phyloP scores from a whole-genome alignment of 2,329 filamentous ascomycete species.

The Fusarium solani-melongenae region DNA sequence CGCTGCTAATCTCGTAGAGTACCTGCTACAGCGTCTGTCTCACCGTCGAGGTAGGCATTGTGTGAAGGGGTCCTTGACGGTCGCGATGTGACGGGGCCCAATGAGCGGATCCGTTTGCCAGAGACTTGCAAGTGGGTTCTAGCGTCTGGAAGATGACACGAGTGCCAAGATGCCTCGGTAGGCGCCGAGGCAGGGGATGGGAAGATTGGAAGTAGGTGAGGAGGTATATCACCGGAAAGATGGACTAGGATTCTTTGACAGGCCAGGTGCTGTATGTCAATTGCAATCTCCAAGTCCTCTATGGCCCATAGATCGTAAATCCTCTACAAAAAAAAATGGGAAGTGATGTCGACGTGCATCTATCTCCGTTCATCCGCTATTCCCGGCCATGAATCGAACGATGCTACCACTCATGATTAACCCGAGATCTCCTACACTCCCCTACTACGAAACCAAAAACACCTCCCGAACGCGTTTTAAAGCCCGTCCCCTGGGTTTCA shows the following conservation, averaged over 20 bases:
- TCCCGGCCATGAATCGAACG: slow-evolving; percentile 4
- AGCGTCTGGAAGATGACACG: slow-evolving; percentile 31
- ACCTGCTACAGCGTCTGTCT: slow-evolving; percentile 39
- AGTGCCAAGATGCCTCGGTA: slow-evolving; percentile 20
- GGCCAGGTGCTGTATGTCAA: not conserved
- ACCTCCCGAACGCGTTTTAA: not conserved
- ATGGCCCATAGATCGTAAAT: not conserved
- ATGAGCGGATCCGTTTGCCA: slow-evolving; percentile 6
- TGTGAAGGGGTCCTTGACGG: slow-evolving; percentile 23
- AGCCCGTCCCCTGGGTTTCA: not conserved
- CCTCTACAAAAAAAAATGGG: not conserved
- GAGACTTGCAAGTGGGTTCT: slow-evolving; percentile 14
- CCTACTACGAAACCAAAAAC: not conserved
- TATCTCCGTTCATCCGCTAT: not conserved
- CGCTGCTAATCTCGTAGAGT: not conserved
- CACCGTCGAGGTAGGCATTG: slow-evolving; percentile 31
- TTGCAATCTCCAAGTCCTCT: not conserved
- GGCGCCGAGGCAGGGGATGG: not conserved
- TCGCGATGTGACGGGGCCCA: not conserved
- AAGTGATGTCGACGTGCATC: not conserved
- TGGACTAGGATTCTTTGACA: not conserved
- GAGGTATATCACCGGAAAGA: not conserved
- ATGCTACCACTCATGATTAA: not conserved
- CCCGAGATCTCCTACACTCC: not conserved
- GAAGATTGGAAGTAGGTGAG: not conserved